Percentiles rank a stretch among this genome's conserved stretches.
Evolutionary conservation across 768 basidiomycete species (phyloP).

Genomic region (Lactifluus volemus): DNA sequence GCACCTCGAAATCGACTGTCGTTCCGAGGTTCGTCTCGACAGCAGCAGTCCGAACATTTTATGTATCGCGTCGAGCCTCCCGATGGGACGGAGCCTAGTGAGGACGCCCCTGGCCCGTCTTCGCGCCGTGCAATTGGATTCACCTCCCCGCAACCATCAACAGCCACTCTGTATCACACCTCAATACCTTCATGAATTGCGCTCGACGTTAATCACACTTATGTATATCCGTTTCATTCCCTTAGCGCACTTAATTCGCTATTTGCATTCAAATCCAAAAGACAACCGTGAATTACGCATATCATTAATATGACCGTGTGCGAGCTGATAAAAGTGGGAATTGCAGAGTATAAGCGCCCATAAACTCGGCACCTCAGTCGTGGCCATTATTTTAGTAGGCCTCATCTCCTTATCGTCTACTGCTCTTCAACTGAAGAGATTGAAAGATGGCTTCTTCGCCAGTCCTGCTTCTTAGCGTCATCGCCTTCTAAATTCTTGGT

Average conservation of each 20-base stretch:
- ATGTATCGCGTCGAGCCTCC: not conserved
- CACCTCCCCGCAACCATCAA: not conserved
- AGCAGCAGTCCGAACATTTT: conserved; percentile 3
- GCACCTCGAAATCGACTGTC: conserved; percentile 9
- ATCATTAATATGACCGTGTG: not conserved
- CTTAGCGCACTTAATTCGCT: not conserved
- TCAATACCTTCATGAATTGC: not conserved
- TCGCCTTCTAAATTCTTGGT: no score
- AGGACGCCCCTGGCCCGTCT: conserved; percentile 1
- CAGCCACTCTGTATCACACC: not conserved
- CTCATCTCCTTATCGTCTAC: not conserved
- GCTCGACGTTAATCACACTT: not conserved
- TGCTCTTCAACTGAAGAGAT: not conserved
- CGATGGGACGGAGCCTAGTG: not conserved
- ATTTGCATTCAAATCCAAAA: not conserved
- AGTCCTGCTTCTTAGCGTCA: not conserved
- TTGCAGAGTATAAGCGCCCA: not conserved
- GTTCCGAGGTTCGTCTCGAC: not conserved
- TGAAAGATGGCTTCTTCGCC: not conserved
- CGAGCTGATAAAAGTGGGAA: not conserved
- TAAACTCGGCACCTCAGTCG: not conserved
- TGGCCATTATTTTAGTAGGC: not conserved
- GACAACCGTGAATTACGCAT: not conserved
- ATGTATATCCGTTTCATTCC: not conserved
- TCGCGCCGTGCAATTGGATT: conserved; percentile 7